Percentiles rank a stretch among this genome's conserved stretches.
Conservation (phyloP, 2,329 filamentous ascomycete genomes). For the Cytospora leucostoma region DNA sequence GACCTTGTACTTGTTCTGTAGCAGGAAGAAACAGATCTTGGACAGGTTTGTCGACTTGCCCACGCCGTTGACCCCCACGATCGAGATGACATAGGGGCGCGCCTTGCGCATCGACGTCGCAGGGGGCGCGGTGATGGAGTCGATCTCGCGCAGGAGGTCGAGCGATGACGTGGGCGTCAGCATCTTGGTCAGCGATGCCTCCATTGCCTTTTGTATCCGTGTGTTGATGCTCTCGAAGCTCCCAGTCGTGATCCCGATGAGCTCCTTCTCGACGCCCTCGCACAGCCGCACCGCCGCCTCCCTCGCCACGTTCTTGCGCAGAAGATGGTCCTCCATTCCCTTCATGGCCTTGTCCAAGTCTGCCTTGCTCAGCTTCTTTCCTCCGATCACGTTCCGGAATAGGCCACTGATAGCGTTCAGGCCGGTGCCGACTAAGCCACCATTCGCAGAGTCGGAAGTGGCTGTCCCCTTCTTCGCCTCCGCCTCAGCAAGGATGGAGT, state of each 20-base stretch:
- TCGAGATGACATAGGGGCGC: constrained; percentile 94
- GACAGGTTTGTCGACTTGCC: constrained; percentile 97
- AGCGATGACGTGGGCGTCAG: constrained; percentile 93
- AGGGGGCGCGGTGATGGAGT: constrained; percentile 70
- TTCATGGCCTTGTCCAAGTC: constrained; percentile 92
- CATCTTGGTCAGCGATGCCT: constrained; percentile 90
- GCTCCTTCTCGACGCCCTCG: constrained; percentile 85
- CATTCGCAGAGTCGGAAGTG: constrained; percentile 46
- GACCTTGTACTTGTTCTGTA: constrained; percentile 85
- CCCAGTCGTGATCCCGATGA: constrained; percentile 87
- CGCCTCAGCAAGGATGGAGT: constrained; percentile 82
- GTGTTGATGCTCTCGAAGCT: constrained; percentile 88
- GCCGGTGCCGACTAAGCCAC: constrained; percentile 74
- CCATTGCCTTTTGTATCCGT: constrained; percentile 83
- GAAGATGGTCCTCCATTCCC: constrained; percentile 91
- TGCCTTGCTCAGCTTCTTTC: constrained; percentile 85
- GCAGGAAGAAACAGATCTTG: constrained; percentile 96
- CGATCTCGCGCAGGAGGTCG: constrained; percentile 91
- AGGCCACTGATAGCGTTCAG: constrained; percentile 82
- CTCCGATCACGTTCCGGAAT: constrained; percentile 92
- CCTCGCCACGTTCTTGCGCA: constrained; percentile 94
- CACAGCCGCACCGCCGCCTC: constrained; percentile 92
- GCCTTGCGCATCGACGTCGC: constrained; percentile 61
- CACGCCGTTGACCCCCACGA: constrained; percentile 97
- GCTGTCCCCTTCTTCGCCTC: constrained; percentile 60